Evolutionary conservation across 768 basidiomycete genomes (phyloP).

Genomic region (Pleurotus ostreatus): DNA sequence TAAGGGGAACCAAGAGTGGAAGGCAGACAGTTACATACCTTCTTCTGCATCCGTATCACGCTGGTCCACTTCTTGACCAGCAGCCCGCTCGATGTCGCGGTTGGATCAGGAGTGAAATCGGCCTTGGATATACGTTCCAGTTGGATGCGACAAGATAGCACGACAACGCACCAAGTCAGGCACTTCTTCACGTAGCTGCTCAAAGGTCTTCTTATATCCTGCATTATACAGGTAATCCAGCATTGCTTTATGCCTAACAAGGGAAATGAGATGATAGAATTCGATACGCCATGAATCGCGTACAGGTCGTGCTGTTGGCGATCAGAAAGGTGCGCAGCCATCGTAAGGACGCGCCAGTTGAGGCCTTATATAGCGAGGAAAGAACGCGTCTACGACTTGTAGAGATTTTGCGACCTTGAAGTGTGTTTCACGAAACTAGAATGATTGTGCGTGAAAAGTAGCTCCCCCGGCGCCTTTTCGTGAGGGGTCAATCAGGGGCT

Average conservation of each 20-base stretch:
- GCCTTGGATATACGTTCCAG: constrained; percentile 34
- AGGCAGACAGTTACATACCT: constrained; percentile 42
- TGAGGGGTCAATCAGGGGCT: no score
- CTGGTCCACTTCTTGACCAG: constrained; percentile 98
- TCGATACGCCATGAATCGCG: constrained; percentile 1
- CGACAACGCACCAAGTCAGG: constrained; percentile 2
- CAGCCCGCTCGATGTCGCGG: constrained; percentile 80
- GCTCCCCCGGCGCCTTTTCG: no score
- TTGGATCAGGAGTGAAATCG: constrained; percentile 78
- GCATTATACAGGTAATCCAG: constrained; percentile 73
- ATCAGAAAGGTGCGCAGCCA: constrained; percentile 12
- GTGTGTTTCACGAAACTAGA: no score
- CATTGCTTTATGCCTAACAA: constrained; percentile 69
- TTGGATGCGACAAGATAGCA: neutral
- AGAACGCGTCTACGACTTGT: no score
- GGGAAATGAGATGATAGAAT: neutral
- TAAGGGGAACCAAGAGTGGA: neutral
- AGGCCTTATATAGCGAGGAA: no score
- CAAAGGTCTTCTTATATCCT: constrained; percentile 1
- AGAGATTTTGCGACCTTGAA: no score
- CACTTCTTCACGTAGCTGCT: constrained; percentile 7
- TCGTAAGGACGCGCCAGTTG: neutral
- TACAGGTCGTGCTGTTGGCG: constrained; percentile 15
- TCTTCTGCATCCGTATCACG: constrained; percentile 93
- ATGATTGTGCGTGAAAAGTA: no score